phyloP scores from a whole-genome alignment of 768 basidiomycete genomes.

The Auriscalpium orientale region DNA sequence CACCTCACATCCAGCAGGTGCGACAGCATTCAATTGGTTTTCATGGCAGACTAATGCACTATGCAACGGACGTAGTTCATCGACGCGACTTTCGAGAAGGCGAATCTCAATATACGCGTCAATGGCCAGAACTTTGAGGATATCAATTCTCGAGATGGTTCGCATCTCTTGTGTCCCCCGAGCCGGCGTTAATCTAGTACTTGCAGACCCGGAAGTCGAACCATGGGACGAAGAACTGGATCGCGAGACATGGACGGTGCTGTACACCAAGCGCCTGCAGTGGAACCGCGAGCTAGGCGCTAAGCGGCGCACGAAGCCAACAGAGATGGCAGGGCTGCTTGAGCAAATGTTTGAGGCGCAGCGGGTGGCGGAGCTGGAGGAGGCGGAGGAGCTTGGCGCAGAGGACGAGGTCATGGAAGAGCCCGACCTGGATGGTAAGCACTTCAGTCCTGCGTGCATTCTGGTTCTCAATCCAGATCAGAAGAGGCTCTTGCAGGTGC shows the following conservation, averaged over 20 bases:
- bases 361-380: slow-evolving; percentile 22
- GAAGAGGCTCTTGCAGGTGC: slow-evolving; percentile 19
- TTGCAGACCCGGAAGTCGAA: slow-evolving; percentile 46
- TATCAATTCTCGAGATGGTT: not conserved
- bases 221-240: slow-evolving; percentile 85
- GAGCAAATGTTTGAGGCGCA: slow-evolving; percentile 31
- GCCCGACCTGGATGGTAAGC: slow-evolving; percentile 18
- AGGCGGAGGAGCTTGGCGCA: slow-evolving; percentile 12
- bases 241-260: slow-evolving; percentile 62
- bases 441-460: not conserved
- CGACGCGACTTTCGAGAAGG: slow-evolving; percentile 11
- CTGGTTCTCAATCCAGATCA: not conserved
- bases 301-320: slow-evolving; percentile 56
- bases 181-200: not conserved
- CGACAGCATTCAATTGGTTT: not conserved
- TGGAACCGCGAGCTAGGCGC: slow-evolving; percentile 70
- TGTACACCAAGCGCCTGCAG: slow-evolving; percentile 65
- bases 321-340: slow-evolving; percentile 38
- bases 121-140: slow-evolving; percentile 15
- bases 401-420: slow-evolving; percentile 11
- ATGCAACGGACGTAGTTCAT: slow-evolving; percentile 6
- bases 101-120: slow-evolving; percentile 12
- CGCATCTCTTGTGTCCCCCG: no score
- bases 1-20: slow-evolving; percentile 8
- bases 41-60: not conserved